Evolutionary conservation across 306 rosid genomes (phyloP).

Genomic region (Ormosia emarginata): DNA sequence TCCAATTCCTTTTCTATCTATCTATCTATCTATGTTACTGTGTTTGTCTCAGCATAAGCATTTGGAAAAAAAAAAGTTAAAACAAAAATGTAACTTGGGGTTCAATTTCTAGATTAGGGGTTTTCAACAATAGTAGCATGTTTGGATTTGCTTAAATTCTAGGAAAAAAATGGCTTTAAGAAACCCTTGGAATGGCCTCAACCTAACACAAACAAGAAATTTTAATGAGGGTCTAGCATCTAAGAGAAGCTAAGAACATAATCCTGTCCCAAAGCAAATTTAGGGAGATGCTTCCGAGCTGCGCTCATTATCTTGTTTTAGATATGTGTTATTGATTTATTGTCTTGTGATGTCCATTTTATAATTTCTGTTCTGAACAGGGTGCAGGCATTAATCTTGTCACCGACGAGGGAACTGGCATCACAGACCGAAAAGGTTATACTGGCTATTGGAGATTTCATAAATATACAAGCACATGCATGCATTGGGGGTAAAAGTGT

Average conservation of each 20-base stretch:
- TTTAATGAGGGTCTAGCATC: background rate
- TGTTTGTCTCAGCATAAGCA: background rate
- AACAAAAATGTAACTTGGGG: background rate
- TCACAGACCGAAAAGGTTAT: slow-evolving; percentile 92
- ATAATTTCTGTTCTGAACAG: slow-evolving; percentile 30
- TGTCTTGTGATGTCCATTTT: background rate
- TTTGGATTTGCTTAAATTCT: background rate
- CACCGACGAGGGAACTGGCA: slow-evolving; percentile 97
- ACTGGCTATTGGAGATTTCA: slow-evolving; percentile 83
- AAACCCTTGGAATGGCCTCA: background rate
- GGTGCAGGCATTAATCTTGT: slow-evolving; percentile 86
- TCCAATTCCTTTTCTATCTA: background rate
- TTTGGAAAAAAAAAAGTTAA: background rate
- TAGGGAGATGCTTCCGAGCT: background rate
- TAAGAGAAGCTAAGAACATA: background rate
- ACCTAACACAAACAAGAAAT: background rate
- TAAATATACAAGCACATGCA: slow-evolving; percentile 87
- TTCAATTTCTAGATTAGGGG: slow-evolving; percentile 18
- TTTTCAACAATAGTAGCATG: background rate
- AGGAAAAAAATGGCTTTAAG: background rate
- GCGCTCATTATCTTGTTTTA: background rate
- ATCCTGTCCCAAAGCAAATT: background rate
- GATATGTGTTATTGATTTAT: background rate
- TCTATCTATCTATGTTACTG: background rate
- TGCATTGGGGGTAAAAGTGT: slow-evolving; percentile 97